Evolutionary conservation across 352 stramenopile genomes (phyloP).

Genomic region (Pythium rishiriense): DNA sequence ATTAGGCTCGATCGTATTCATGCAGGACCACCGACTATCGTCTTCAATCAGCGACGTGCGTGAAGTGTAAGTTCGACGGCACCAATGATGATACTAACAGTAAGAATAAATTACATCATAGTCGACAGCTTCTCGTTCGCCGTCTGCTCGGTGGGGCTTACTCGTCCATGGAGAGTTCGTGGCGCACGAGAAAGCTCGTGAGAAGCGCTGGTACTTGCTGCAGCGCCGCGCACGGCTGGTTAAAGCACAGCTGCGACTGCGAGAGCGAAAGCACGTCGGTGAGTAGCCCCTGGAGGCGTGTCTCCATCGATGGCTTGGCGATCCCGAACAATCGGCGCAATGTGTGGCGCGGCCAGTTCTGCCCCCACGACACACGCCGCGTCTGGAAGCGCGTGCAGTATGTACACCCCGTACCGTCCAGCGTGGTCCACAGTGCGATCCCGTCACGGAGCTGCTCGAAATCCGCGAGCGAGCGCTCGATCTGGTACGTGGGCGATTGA

Average conservation of each 20-base stretch:
- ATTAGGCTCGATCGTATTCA: slow-evolving; percentile 18
- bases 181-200: slow-evolving; percentile 25
- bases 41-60: not conserved
- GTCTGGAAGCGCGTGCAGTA: slow-evolving; percentile 16
- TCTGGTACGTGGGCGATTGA: slow-evolving; percentile 20
- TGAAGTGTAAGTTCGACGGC: not conserved
- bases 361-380: slow-evolving; percentile 9
- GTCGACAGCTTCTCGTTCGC: not conserved
- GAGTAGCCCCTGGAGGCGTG: slow-evolving; percentile 12
- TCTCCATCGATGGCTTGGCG: slow-evolving; percentile 2
- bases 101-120: not conserved
- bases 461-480: slow-evolving; percentile 22
- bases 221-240: slow-evolving; percentile 2
- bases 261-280: slow-evolving; percentile 10
- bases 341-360: slow-evolving; percentile 9
- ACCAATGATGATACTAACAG: not conserved
- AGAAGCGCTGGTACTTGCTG: slow-evolving; percentile 13
- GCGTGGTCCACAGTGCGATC: slow-evolving; percentile 6
- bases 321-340: slow-evolving; percentile 11
- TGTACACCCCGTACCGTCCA: not conserved
- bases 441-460: slow-evolving; percentile 21
- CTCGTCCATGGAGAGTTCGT: slow-evolving; percentile 27
- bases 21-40: slow-evolving; percentile 2
- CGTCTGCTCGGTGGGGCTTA: not conserved
- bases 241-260: not conserved